A percentile compares a stretch with the other conserved stretches of the same genome.
Conservation (phyloP, 257 asterid genomes). For the Coffea canephora region DNA sequence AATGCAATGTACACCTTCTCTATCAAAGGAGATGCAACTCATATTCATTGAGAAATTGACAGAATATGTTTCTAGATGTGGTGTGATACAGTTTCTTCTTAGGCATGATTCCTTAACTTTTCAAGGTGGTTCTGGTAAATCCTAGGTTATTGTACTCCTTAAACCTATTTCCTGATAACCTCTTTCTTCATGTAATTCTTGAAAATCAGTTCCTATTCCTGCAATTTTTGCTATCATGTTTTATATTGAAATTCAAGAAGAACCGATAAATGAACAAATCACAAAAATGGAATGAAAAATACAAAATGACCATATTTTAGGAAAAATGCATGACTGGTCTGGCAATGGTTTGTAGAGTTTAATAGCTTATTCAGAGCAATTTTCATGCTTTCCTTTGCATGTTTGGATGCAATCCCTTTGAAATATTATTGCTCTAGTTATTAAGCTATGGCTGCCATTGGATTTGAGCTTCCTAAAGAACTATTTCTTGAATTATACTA, state of each 20-base stretch:
- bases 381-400: no score
- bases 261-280: no score
- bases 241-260: no score
- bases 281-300: background rate
- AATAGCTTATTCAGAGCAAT: background rate
- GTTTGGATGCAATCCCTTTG: background rate
- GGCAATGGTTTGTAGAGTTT: background rate
- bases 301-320: background rate
- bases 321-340: background rate
- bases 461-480: background rate
- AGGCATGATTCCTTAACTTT: no score
- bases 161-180: no score
- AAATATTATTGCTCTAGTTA: background rate
- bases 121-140: no score
- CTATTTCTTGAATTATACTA: background rate
- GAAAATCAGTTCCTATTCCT: background rate
- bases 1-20: no score
- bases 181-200: background rate
- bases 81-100: no score
- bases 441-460: background rate
- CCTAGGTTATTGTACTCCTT: background rate
- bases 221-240: no score
- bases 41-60: no score
- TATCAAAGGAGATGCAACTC: no score
- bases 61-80: no score